These are phyloP conservation scores for Ceratobasidium sp. DNA, from an alignment of 1,284 basidiomycete genomes.

Conservation along the genomic window DNA sequence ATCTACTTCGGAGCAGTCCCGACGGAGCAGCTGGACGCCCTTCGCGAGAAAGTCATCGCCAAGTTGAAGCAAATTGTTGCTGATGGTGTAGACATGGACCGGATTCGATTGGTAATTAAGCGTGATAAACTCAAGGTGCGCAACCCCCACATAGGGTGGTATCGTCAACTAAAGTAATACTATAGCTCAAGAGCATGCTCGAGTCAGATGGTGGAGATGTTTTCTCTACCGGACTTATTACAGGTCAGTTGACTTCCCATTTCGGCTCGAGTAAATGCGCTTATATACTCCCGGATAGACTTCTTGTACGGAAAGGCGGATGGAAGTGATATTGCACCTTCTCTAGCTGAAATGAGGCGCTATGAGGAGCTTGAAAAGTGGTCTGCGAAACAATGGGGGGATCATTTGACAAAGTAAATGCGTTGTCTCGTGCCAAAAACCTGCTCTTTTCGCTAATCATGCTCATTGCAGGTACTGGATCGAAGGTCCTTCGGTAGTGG, in stretches of 20 bases:
- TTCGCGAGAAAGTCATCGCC: constrained; percentile 71
- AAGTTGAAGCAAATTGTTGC: constrained; percentile 74
- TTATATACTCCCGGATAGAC: constrained; percentile 55
- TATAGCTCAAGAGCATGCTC: constrained; percentile 71
- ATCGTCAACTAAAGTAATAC: not conserved
- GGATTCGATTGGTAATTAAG: constrained; percentile 87
- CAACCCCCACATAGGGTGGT: not conserved
- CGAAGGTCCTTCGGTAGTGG: constrained; percentile 69
- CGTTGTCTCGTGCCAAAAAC: not conserved
- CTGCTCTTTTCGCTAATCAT: constrained; percentile 24
- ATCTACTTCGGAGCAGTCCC: constrained; percentile 87
- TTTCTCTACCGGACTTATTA: constrained; percentile 74
- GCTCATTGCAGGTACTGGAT: constrained; percentile 70
- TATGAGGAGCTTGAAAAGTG: constrained; percentile 73
- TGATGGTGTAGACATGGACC: constrained; percentile 87
- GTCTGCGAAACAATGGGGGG: constrained; percentile 78
- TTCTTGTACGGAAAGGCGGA: constrained; percentile 86
- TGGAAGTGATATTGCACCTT: constrained; percentile 75
- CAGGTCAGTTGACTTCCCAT: constrained; percentile 46
- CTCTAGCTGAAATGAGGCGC: constrained; percentile 80
- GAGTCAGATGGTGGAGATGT: constrained; percentile 78
- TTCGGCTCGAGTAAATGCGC: not conserved
- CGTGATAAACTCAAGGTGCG: constrained; percentile 84
- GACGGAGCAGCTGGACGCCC: constrained; percentile 72
- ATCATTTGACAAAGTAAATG: constrained; percentile 75